These are phyloP conservation scores for Aspergillus biplanus DNA, from an alignment of 495 filamentous ascomycete species.

Conservation along the genomic window DNA sequence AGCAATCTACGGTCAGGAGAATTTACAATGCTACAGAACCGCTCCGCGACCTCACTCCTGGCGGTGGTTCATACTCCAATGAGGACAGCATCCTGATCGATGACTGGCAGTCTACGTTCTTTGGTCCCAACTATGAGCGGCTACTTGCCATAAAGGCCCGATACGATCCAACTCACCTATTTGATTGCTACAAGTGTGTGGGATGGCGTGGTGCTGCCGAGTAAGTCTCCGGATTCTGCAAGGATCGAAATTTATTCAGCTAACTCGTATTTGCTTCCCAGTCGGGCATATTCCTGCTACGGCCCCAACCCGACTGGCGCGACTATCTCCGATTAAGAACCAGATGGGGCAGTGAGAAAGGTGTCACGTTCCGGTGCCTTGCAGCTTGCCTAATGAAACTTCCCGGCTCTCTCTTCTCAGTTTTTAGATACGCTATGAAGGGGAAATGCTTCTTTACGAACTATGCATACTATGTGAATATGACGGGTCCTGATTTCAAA, in stretches of 20 bases:
- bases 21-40: slow-evolving; percentile 16
- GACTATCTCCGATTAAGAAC: not conserved
- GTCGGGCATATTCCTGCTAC: not conserved
- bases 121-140: slow-evolving; percentile 49
- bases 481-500: not conserved
- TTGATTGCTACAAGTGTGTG: slow-evolving; percentile 35
- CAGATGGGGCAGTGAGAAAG: not conserved
- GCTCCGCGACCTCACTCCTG: slow-evolving; percentile 25
- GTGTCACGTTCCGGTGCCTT: not conserved
- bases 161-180: slow-evolving; percentile 55
- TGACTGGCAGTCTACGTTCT: slow-evolving; percentile 60
- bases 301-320: not conserved
- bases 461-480: not conserved
- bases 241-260: not conserved
- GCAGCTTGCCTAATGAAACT: not conserved
- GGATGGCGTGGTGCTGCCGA: slow-evolving; percentile 20
- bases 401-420: not conserved
- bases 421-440: not conserved
- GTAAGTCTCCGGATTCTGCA: not conserved
- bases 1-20: not conserved
- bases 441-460: not conserved
- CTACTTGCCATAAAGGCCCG: slow-evolving; percentile 51
- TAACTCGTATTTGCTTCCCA: not conserved
- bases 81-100: slow-evolving; percentile 55
- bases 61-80: slow-evolving; percentile 27